Conservation (phyloP, 176 grass and related monocot species). For the Zizania latifolia region DNA sequence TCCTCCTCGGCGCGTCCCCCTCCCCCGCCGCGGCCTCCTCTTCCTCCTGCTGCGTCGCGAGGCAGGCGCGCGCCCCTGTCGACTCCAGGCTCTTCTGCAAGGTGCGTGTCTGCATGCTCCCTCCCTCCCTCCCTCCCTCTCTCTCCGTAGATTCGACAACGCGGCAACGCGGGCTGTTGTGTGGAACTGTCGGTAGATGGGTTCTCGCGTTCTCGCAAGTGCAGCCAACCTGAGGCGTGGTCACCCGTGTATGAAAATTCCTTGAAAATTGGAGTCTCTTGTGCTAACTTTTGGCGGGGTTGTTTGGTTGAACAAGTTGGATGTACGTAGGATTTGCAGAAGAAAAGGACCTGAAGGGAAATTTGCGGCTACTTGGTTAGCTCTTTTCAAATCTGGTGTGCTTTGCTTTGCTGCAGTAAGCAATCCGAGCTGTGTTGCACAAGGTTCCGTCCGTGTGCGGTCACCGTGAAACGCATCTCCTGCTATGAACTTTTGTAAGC, state of each 20-base stretch:
- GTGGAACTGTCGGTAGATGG: background rate
- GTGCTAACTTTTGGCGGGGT: too few relatives aligned
- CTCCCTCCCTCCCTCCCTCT: background rate
- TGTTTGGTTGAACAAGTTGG: too few relatives aligned
- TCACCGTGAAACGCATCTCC: background rate
- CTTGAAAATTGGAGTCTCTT: background rate
- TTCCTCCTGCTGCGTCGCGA: slow-evolving; percentile 5
- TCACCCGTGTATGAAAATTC: background rate
- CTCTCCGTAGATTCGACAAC: background rate
- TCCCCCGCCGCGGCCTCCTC: background rate
- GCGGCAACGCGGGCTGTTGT: background rate
- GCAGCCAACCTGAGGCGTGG: background rate
- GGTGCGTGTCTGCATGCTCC: background rate
- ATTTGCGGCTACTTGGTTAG: background rate
- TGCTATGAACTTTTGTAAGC: background rate
- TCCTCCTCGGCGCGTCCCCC: slow-evolving; percentile 26
- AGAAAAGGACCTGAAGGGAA: background rate
- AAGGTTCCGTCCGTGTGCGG: background rate
- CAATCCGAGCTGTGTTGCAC: background rate
- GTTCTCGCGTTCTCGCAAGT: background rate
- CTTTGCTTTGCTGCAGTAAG: background rate
- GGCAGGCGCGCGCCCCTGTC: slow-evolving; percentile 4
- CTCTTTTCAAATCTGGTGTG: background rate
- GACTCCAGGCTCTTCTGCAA: slow-evolving; percentile 30
- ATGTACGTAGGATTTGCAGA: background rate